Conservation (phyloP, 1,139 yeast genomes). For the Yamadazyma songkhlaensis region DNA sequence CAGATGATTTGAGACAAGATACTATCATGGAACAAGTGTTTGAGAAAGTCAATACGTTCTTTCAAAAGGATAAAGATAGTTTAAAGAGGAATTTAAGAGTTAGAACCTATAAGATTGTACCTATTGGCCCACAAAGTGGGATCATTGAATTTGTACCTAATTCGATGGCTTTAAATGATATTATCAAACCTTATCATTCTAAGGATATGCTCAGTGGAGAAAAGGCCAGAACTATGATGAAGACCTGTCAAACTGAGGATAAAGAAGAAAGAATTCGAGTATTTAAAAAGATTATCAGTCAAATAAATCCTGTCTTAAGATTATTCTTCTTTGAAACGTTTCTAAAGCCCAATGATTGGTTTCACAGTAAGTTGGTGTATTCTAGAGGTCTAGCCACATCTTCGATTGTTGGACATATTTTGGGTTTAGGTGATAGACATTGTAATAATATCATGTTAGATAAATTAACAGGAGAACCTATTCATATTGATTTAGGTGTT, state of each 20-base stretch:
- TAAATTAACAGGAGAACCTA: slow-evolving; percentile 76
- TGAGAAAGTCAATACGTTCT: slow-evolving; percentile 74
- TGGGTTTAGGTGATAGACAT: slow-evolving; percentile 96
- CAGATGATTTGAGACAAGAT: slow-evolving; percentile 93
- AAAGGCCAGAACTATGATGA: slow-evolving; percentile 68
- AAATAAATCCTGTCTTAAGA: slow-evolving; percentile 66
- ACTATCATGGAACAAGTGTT: slow-evolving; percentile 98
- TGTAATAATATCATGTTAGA: slow-evolving; percentile 88
- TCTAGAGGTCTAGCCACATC: slow-evolving; percentile 80
- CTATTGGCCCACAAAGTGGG: slow-evolving; percentile 86
- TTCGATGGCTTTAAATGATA: slow-evolving; percentile 69
- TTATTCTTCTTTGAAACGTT: slow-evolving; percentile 71
- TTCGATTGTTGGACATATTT: slow-evolving; percentile 80
- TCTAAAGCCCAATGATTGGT: slow-evolving; percentile 70
- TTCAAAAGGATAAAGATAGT: slow-evolving; percentile 56
- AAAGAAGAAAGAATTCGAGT: slow-evolving; percentile 45
- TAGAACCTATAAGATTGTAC: slow-evolving; percentile 86
- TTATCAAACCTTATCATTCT: slow-evolving; percentile 59
- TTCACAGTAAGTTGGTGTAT: slow-evolving; percentile 59
- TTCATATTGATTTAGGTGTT: slow-evolving; percentile 94
- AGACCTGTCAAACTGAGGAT: slow-evolving; percentile 48
- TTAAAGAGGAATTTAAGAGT: slow-evolving; percentile 56
- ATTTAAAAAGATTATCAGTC: slow-evolving; percentile 48
- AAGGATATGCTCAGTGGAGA: slow-evolving; percentile 43
- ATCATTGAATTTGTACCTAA: slow-evolving; percentile 85